phyloP scores from a whole-genome alignment of 208 protist genomes.

The Strigomonas culicis region DNA sequence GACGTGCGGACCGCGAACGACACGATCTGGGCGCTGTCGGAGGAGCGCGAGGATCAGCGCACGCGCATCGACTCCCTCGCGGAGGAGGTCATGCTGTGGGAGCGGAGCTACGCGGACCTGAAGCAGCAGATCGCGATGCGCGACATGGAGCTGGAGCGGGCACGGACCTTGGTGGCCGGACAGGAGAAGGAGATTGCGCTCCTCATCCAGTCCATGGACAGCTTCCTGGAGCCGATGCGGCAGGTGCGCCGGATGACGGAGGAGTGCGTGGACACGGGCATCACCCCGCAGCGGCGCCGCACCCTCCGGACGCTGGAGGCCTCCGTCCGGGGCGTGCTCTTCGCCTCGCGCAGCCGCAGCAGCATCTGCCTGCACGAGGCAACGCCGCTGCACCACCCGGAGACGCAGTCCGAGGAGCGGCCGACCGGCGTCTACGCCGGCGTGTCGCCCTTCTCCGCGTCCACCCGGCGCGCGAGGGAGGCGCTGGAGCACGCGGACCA shows the following conservation, averaged over 20 bases:
- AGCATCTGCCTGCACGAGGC: too few relatives aligned
- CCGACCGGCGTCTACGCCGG: background rate
- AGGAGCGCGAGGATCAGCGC: constrained; percentile 40
- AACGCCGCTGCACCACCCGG: too few relatives aligned
- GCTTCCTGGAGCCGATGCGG: constrained; percentile 23
- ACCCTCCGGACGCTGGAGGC: constrained; percentile 15
- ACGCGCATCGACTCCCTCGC: constrained; percentile 22
- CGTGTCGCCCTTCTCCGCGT: background rate
- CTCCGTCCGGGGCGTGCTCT: constrained; percentile 5
- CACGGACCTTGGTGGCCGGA: constrained; percentile 17
- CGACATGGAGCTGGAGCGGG: constrained; percentile 25
- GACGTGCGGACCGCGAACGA: constrained; percentile 33
- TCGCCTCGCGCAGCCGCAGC: constrained; percentile 12
- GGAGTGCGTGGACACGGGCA: constrained; percentile 1
- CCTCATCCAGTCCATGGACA: constrained; percentile 30
- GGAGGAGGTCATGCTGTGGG: constrained; percentile 70
- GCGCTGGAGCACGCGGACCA: constrained; percentile 10
- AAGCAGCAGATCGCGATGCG: constrained; percentile 26
- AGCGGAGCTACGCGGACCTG: constrained; percentile 44
- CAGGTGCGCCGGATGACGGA: constrained; percentile 8
- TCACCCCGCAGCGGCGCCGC: constrained; percentile 9
- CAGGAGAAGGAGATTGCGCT: constrained; percentile 31
- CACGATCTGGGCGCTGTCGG: constrained; percentile 29
- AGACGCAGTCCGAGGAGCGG: background rate
- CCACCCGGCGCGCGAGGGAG: constrained; percentile 9